Conservation (phyloP, 371 early-diverging fungal genomes). For the Rhizopus microsporus region DNA sequence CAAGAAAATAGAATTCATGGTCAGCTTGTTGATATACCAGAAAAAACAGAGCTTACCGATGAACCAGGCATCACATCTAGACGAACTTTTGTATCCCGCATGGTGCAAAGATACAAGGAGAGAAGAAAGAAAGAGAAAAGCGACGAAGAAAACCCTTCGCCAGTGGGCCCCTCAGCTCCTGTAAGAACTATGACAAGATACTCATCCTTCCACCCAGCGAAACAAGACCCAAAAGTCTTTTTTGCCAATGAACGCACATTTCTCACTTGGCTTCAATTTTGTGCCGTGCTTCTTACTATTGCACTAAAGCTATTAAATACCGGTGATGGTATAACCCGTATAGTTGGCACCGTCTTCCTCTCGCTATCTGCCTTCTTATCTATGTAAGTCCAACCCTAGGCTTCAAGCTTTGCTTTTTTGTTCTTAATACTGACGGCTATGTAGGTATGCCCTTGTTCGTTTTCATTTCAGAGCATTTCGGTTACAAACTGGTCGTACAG, state of each 20-base stretch:
- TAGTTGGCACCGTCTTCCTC: conserved; percentile 37
- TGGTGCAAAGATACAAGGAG: background rate
- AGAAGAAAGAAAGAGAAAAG: background rate
- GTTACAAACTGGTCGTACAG: conserved; percentile 27
- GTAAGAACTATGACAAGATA: background rate
- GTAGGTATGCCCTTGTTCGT: conserved; percentile 38
- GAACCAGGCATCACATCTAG: background rate
- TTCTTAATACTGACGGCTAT: background rate
- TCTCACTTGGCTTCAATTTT: conserved; percentile 82
- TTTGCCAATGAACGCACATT: conserved; percentile 95
- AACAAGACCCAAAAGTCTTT: conserved; percentile 85
- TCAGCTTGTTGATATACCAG: background rate
- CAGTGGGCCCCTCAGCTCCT: background rate
- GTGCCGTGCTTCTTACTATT: conserved; percentile 66
- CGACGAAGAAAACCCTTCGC: background rate
- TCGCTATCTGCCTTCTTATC: conserved; percentile 28
- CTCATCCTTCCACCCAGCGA: background rate
- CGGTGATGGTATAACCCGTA: conserved; percentile 50
- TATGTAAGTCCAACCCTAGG: conserved; percentile 21
- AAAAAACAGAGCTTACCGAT: background rate
- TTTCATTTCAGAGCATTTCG: conserved; percentile 45
- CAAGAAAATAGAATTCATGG: background rate
- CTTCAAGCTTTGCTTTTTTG: too few relatives aligned
- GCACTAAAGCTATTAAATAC: conserved; percentile 76
- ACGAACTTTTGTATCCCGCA: background rate